phyloP scores from a whole-genome alignment of 2,329 filamentous ascomycete species.

The Botrytis paeoniae region DNA sequence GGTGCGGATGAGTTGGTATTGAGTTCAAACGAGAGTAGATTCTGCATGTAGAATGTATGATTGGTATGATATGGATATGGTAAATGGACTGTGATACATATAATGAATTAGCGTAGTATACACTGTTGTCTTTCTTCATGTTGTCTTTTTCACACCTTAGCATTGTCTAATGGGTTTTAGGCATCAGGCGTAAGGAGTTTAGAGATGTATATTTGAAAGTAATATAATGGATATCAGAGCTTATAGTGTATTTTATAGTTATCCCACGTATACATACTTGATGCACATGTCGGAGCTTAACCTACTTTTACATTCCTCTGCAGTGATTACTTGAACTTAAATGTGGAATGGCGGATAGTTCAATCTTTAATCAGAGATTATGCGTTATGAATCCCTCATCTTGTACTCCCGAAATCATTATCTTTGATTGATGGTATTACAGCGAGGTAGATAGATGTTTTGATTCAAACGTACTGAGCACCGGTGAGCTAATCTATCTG shows the following conservation, averaged over 20 bases:
- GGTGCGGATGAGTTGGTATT: not conserved
- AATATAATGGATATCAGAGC: not conserved
- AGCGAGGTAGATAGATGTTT: too few species aligned
- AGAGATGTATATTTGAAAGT: not conserved
- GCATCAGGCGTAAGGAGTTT: not conserved
- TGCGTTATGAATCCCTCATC: not conserved
- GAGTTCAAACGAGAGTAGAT: not conserved
- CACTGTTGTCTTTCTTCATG: not conserved
- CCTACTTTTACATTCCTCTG: too few species aligned
- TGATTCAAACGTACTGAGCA: not conserved
- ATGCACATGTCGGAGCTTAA: too few species aligned
- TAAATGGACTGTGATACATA: slow-evolving; percentile 4
- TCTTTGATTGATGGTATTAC: too few species aligned
- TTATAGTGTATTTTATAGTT: not conserved
- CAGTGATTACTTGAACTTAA: not conserved
- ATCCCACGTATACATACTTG: not conserved
- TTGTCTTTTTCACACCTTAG: not conserved
- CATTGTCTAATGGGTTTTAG: not conserved
- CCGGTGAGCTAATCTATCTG: not conserved
- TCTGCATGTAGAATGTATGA: slow-evolving; percentile 3
- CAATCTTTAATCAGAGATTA: not conserved
- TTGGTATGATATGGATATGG: not conserved
- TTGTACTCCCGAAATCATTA: too few species aligned
- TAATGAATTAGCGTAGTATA: not conserved
- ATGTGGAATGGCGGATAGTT: not conserved